These are phyloP conservation scores for Colletotrichum melonis DNA, from an alignment of 2,329 filamentous ascomycete species.

Conservation along the genomic window DNA sequence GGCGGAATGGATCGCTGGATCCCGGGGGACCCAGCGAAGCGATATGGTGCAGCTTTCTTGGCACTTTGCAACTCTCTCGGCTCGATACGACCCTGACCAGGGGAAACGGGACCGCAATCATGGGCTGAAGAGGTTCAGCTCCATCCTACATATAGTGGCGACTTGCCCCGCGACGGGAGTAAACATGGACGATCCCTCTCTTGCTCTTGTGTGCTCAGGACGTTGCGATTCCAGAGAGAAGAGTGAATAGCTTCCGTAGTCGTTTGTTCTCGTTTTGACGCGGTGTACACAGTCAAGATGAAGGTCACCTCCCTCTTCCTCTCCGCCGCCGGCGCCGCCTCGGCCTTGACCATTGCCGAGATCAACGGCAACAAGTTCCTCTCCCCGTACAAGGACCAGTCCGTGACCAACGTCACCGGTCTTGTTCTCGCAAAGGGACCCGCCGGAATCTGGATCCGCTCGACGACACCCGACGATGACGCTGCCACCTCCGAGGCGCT, in stretches of 20 bases:
- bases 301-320: slow-evolving; percentile 44
- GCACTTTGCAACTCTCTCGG: not conserved
- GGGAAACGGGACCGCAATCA: not conserved
- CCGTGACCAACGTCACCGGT: slow-evolving; percentile 69
- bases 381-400: slow-evolving; percentile 68
- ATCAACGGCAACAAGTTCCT: slow-evolving; percentile 76
- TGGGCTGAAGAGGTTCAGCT: slow-evolving; percentile 3
- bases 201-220: slow-evolving; percentile 19
- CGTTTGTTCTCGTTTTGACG: not conserved
- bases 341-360: slow-evolving; percentile 63
- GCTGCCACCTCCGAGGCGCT: slow-evolving; percentile 71
- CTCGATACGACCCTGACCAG: slow-evolving; percentile 4
- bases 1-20: slow-evolving; percentile 21
- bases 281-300: slow-evolving; percentile 40
- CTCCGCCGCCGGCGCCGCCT: slow-evolving; percentile 42
- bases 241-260: not conserved
- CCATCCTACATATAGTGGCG: slow-evolving; percentile 2
- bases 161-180: not conserved
- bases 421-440: slow-evolving; percentile 73
- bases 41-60: not conserved
- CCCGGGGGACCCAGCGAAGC: no score
- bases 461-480: slow-evolving; percentile 66
- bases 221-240: slow-evolving; percentile 12
- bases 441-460: slow-evolving; percentile 73
- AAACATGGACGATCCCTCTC: not conserved